Conservation (phyloP, 805 yeast species). For the Spencermartinsiella europaea region DNA sequence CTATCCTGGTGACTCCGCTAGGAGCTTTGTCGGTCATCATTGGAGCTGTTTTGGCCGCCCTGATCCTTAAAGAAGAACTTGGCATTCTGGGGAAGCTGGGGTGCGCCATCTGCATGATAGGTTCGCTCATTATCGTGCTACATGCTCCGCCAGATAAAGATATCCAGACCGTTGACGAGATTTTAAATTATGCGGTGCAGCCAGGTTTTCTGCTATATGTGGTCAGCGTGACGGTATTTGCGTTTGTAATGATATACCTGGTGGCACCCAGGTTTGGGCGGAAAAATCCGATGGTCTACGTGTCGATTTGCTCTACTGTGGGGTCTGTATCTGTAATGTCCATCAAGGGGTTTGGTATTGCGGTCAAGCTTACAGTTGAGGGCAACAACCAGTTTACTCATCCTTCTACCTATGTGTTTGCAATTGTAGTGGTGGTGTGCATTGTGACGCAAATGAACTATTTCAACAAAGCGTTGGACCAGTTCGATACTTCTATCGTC, state of each 20-base stretch:
- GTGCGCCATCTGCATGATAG: conserved; percentile 83
- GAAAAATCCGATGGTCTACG: conserved; percentile 80
- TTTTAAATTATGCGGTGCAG: conserved; percentile 68
- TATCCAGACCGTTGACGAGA: conserved; percentile 81
- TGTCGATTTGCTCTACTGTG: conserved; percentile 83
- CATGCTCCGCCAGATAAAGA: conserved; percentile 96
- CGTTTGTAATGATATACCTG: conserved; percentile 73
- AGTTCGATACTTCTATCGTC: conserved; percentile 87
- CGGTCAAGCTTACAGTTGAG: conserved; percentile 72
- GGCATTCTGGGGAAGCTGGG: conserved; percentile 89
- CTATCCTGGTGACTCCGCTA: conserved; percentile 83
- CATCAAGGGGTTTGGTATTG: conserved; percentile 90
- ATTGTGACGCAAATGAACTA: conserved; percentile 90
- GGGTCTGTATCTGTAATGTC: conserved; percentile 90
- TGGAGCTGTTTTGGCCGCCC: conserved; percentile 85
- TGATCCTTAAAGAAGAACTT: conserved; percentile 78
- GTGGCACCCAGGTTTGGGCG: conserved; percentile 78
- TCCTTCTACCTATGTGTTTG: conserved; percentile 75
- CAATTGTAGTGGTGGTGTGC: conserved; percentile 71
- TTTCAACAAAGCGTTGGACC: conserved; percentile 89
- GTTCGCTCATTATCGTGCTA: conserved; percentile 79
- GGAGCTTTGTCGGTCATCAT: conserved; percentile 88
- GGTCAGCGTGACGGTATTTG: conserved; percentile 55
- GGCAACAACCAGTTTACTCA: conserved; percentile 89
- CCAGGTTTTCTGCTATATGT: conserved; percentile 69